These are phyloP conservation scores for Pyrus hybrid DNA, from an alignment of 331 rosid genomes.

Conservation along the genomic window DNA sequence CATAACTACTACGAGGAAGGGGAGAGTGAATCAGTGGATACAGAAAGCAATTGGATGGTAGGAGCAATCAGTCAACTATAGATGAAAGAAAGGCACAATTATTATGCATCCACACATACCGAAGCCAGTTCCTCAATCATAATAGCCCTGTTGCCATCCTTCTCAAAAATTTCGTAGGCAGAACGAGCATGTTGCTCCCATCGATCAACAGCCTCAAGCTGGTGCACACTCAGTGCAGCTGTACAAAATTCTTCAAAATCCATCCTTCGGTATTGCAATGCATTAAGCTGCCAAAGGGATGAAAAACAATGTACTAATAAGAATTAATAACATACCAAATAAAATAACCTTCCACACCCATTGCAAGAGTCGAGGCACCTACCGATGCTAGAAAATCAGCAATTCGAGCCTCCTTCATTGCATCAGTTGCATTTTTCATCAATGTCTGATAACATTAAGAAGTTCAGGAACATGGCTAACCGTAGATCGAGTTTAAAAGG, in stretches of 20 bases:
- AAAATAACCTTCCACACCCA: not conserved
- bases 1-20: not conserved
- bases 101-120: slow-evolving; percentile 35
- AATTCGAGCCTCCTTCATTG: slow-evolving; percentile 85
- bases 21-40: not conserved
- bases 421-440: slow-evolving; percentile 80
- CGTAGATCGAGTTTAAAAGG: not conserved
- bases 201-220: slow-evolving; percentile 70
- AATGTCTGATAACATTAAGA: slow-evolving; percentile 48
- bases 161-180: slow-evolving; percentile 87
- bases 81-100: not conserved
- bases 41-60: not conserved
- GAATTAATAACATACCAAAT: not conserved
- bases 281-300: slow-evolving; percentile 58
- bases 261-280: slow-evolving; percentile 85
- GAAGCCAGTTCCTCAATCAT: slow-evolving; percentile 90
- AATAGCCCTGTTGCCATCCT: slow-evolving; percentile 83
- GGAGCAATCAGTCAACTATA: not conserved
- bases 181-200: slow-evolving; percentile 98
- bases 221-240: slow-evolving; percentile 82
- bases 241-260: slow-evolving; percentile 92
- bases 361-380: slow-evolving; percentile 23
- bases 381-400: slow-evolving; percentile 69
- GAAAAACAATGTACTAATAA: not conserved
- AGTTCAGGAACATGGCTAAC: slow-evolving; percentile 19